Evolutionary conservation across 345 rosid species (phyloP), one percentile per base, ranked within the genome.

Genomic region (Melaleuca alternifolia): DNA sequence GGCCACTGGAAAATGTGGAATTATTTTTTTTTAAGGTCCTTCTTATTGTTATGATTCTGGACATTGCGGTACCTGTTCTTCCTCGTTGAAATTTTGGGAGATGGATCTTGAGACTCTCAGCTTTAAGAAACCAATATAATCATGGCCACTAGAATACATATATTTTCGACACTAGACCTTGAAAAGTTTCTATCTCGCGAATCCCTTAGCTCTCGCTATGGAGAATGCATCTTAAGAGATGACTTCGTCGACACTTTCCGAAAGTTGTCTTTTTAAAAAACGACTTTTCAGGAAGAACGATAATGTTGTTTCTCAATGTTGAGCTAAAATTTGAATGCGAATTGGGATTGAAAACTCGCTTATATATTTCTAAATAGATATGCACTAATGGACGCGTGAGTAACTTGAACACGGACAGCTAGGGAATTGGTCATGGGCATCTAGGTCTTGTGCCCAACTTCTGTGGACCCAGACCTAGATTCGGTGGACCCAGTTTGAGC

Each of bases 1-100:
- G 84, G 90, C 96, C 96, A 77, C 89, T 87, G 84, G 76, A 91
- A 88, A 57, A 82, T 18, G 30, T 37, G 30, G 51, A 26, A 85
- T 57, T 41, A 41, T 84, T 24, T 41, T 41, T 41, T 53, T n/a
- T 18, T 5, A 48, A 13, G 50, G 5, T 46, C 46, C 24, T 5
- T 51, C 37, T 33, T 5, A 18, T 71, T 71, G 46, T 33, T 71
- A 33, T 18, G 20, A 71, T 71, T 9, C 46, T 71, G 24, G 79
- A 71, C 48, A 41, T 2, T 16, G 79, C 13, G 13, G 79, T 33
- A 8, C 9, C 33, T 24, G 1, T 33, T 16, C 18, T 65, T 20
- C 6, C 46, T 33, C 46, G 77, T 33, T 4, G 16, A 15, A 65
- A 30, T 15, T 65, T 65, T 8, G 77, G 77, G 77, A 8, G 20